Evolutionary conservation across 805 yeast genomes (phyloP), one percentile per base, ranked within the genome.

Genomic region (Myxozyma neglecta): DNA sequence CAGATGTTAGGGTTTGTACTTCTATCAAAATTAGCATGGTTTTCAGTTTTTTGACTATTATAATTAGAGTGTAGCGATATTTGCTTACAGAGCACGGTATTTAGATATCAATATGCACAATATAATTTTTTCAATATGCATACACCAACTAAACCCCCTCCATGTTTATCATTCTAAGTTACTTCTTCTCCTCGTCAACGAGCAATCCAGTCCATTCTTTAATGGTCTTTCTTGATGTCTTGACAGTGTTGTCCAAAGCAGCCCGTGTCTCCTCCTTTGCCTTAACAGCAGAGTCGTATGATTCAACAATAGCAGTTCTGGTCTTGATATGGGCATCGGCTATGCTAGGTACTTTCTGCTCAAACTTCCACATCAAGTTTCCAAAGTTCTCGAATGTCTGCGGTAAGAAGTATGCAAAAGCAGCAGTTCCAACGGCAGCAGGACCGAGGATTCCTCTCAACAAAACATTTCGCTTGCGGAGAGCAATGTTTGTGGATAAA

Each of bases 401-500:
- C 16, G 97, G 97, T 69, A 89, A 79, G 68, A 88, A 85, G 72
- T 82, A 80, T 62, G 78, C 82, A 76, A 90, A 89, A 0, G 93
- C 84, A 6, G 77, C 81, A 35, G 81, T 64, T 13, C 92, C 94
- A 56, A 87, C 79, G 0, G 77, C 75, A 1, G 85, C 59, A 1
- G 96, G 96, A 14, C 82, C 75, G 0, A 81, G 64, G 2, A 80
- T 77, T 13, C 62, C 56, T 69, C 85, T 83, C 11, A 87, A 70
- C 1, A 85, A 56, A 24, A 85, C 66, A 59, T 84, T 84, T 60
- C 88, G 80, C 69, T 86, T 84, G 70, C 96, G 87, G 1, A 94
- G 83, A 53, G 85, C 69, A 56, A 90, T 85, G 50, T 87, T 81
- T 43, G 96, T 96, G 7, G 90, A 76, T 57, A 90, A 78, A 1